These are phyloP conservation scores for Trifolium subterraneum DNA, from an alignment of 306 rosid species.

Conservation along the genomic window DNA sequence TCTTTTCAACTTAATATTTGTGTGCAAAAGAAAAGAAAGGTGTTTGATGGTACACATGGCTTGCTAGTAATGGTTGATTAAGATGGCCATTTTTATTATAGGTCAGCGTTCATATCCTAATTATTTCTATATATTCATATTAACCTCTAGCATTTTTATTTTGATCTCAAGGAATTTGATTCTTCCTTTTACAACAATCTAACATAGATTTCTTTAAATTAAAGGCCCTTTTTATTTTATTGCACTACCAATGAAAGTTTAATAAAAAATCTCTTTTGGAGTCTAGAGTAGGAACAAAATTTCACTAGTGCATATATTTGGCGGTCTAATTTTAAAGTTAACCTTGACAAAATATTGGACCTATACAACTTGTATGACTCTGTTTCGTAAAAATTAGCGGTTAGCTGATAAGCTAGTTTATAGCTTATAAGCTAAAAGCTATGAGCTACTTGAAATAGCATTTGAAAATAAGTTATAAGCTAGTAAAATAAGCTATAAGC, in stretches of 20 bases:
- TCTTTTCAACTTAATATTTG: slow-evolving; percentile 18
- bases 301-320: background rate
- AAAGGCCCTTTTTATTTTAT: slow-evolving; percentile 18
- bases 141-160: slow-evolving; percentile 20
- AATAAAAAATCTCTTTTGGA: slow-evolving; percentile 4
- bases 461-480: too few relatives aligned
- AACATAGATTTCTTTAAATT: slow-evolving; percentile 29
- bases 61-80: slow-evolving; percentile 39
- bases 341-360: background rate
- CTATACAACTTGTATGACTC: too few relatives aligned
- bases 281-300: background rate
- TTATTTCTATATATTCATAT: slow-evolving; percentile 30
- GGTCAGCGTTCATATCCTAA: slow-evolving; percentile 49
- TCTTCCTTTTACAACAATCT: slow-evolving; percentile 41
- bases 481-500: too few relatives aligned
- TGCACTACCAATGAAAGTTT: slow-evolving; percentile 25
- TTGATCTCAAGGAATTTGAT: slow-evolving; percentile 47
- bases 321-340: slow-evolving; percentile 1
- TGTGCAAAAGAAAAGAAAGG: slow-evolving; percentile 15
- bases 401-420: too few relatives aligned
- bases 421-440: too few relatives aligned
- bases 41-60: slow-evolving; percentile 49
- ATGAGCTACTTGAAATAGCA: too few relatives aligned
- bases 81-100: slow-evolving; percentile 12
- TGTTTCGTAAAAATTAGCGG: too few relatives aligned